A percentile compares a stretch with the other conserved stretches of the same genome.
phyloP scores from a whole-genome alignment of 2,329 filamentous ascomycete genomes.

The Pyrenophora seminiperda region DNA sequence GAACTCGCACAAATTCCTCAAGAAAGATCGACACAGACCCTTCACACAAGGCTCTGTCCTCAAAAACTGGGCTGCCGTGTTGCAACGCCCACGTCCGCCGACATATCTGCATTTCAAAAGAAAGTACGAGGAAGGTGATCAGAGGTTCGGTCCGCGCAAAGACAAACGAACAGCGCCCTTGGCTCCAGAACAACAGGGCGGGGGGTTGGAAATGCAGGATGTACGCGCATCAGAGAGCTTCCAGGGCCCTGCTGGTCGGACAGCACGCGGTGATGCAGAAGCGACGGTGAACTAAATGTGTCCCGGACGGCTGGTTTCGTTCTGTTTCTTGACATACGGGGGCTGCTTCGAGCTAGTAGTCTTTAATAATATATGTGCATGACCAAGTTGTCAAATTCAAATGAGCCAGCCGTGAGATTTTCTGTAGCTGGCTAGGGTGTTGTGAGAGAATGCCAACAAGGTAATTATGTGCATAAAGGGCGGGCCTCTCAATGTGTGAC shows the following conservation, averaged over 20 bases:
- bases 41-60: constrained; percentile 79
- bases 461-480: neutral
- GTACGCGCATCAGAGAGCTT: constrained; percentile 38
- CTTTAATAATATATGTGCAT: constrained; percentile 3
- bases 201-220: constrained; percentile 73
- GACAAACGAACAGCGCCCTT: constrained; percentile 57
- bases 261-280: constrained; percentile 20
- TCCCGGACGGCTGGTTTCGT: neutral
- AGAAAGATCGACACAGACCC: constrained; percentile 87
- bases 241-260: constrained; percentile 40
- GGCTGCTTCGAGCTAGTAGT: constrained; percentile 7
- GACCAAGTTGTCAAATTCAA: neutral
- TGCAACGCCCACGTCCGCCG: constrained; percentile 82
- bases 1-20: constrained; percentile 92
- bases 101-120: constrained; percentile 89
- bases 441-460: neutral
- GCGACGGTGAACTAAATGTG: constrained; percentile 18
- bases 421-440: neutral
- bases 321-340: constrained; percentile 7
- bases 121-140: constrained; percentile 77
- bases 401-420: neutral
- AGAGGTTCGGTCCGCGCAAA: constrained; percentile 71
- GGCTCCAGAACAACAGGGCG: constrained; percentile 58
- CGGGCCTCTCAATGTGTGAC: neutral
- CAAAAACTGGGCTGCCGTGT: constrained; percentile 80